Conservation (phyloP, 352 stramenopile genomes). For the Globisporangium takayamanum region DNA sequence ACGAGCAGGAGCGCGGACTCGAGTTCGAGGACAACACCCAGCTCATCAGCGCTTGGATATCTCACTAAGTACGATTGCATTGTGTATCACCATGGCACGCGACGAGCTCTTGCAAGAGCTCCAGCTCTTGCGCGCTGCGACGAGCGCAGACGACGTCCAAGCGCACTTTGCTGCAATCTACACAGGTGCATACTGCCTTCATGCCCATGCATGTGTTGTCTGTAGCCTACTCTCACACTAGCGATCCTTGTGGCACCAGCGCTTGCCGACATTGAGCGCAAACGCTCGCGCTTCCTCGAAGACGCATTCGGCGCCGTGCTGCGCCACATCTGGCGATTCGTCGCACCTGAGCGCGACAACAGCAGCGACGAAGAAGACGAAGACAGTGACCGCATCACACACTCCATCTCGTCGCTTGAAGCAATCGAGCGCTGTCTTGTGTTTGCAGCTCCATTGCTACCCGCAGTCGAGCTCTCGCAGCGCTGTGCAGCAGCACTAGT, state of each 20-base stretch:
- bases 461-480: not conserved
- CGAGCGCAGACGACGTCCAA: not conserved
- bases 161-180: slow-evolving; percentile 7
- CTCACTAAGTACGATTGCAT: not conserved
- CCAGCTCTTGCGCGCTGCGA: slow-evolving; percentile 9
- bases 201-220: not conserved
- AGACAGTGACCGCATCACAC: not conserved
- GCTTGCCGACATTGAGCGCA: slow-evolving; percentile 44
- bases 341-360: slow-evolving; percentile 4
- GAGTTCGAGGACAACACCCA: not conserved
- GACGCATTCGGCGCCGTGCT: slow-evolving; percentile 49
- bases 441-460: slow-evolving; percentile 22
- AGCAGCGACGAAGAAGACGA: not conserved
- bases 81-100: slow-evolving; percentile 3
- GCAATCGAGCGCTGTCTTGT: slow-evolving; percentile 14
- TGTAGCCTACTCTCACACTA: too few species aligned
- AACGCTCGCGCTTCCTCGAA: slow-evolving; percentile 65
- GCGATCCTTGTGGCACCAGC: slow-evolving; percentile 18
- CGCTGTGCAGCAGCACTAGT: not conserved
- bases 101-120: slow-evolving; percentile 12
- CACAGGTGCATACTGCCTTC: not conserved
- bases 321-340: slow-evolving; percentile 17
- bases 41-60: not conserved
- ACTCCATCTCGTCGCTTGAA: slow-evolving; percentile 6
- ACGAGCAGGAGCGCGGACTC: not conserved